Evolutionary conservation across 148 eudicot species (phyloP).

Genomic region (Cornus florida): DNA sequence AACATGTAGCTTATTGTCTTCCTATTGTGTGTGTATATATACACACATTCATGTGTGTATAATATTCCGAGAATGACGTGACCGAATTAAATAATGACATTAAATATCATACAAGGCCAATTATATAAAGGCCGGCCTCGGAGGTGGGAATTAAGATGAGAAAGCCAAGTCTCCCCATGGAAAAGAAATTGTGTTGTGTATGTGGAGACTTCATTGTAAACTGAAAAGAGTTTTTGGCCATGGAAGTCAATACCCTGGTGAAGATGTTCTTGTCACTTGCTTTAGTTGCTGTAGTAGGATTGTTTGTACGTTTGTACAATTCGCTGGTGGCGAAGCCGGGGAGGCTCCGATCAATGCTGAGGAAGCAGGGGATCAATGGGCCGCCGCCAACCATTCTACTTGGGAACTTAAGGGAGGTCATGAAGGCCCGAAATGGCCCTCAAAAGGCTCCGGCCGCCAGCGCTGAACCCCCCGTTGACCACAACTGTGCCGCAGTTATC

Average conservation of each 20-base stretch:
- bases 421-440: background rate
- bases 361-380: conserved; percentile 16
- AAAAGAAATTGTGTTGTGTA: no score
- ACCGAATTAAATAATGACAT: no score
- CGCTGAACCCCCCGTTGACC: background rate
- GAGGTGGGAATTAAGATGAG: no score
- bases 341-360: conserved; percentile 2
- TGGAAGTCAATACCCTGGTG: background rate
- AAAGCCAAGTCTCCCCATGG: no score
- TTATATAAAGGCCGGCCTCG: no score
- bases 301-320: background rate
- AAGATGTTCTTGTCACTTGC: background rate
- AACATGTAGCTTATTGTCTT: no score
- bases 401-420: conserved; percentile 14
- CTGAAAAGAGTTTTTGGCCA: background rate
- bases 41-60: no score
- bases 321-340: conserved; percentile 2
- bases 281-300: background rate
- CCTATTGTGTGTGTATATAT: no score
- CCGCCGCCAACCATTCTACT: conserved; percentile 14
- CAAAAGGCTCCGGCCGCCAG: background rate
- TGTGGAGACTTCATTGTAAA: no score
- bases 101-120: no score
- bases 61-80: no score
- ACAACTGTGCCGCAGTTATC: conserved; percentile 3